phyloP scores from a whole-genome alignment of 2,329 filamentous ascomycete genomes.

The Aspergillus fumigatiaffinis region DNA sequence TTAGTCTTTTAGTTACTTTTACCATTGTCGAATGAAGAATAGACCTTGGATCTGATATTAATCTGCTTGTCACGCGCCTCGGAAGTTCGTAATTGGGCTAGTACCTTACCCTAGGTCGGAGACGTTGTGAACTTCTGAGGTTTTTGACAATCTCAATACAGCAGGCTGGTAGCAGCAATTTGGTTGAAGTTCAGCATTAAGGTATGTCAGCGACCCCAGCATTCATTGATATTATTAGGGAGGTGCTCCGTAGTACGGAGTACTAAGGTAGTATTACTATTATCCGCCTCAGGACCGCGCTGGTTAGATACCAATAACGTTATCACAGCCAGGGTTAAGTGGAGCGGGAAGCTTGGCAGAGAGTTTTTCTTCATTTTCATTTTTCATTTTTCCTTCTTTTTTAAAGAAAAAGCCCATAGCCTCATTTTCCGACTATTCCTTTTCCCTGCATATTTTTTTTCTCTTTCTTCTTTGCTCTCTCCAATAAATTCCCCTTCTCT shows the following conservation, averaged over 20 bases:
- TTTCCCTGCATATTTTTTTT: not conserved
- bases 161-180: not conserved
- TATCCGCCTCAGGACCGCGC: not conserved
- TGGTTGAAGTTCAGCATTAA: not conserved
- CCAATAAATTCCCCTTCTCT: not conserved
- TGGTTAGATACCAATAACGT: not conserved
- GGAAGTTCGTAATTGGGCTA: too few species aligned
- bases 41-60: too few species aligned
- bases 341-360: not conserved
- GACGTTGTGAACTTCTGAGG: too few species aligned
- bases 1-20: not conserved
- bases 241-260: too few species aligned
- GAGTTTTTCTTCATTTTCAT: not conserved
- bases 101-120: too few species aligned
- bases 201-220: not conserved
- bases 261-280: not conserved
- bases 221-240: too few species aligned
- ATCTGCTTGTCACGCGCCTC: too few species aligned
- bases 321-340: not conserved
- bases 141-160: not conserved
- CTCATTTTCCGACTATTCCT: not conserved
- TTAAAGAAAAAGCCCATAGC: too few species aligned
- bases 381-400: not conserved
- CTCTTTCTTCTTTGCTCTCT: not conserved
- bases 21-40: too few species aligned